Evolutionary conservation across 2,329 filamentous ascomycete genomes (phyloP).

Genomic region (Atkinsonella hypoxylon): DNA sequence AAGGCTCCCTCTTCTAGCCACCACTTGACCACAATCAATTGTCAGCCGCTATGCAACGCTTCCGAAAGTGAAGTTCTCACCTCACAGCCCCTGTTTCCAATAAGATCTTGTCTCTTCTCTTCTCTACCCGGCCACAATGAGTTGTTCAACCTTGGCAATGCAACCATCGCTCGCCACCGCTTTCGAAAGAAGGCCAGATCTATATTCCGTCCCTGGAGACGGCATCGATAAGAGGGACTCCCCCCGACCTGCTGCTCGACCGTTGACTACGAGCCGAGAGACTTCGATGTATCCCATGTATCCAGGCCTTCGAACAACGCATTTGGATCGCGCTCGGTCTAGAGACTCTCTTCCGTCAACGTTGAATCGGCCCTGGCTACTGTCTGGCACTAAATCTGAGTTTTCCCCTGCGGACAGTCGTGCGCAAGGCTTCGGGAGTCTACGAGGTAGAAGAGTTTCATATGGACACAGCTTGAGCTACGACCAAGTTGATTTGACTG

Average conservation of each 20-base stretch:
- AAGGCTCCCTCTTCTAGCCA: no score
- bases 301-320: slow-evolving; percentile 19
- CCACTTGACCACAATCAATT: neutral
- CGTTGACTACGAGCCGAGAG: slow-evolving; percentile 9
- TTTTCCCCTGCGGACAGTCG: neutral
- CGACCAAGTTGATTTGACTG: slow-evolving; percentile 25
- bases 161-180: slow-evolving; percentile 8
- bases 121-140: slow-evolving; percentile 6
- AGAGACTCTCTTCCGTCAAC: slow-evolving; percentile 13
- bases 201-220: slow-evolving; percentile 7
- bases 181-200: slow-evolving; percentile 9
- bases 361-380: slow-evolving; percentile 25
- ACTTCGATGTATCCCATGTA: slow-evolving; percentile 19
- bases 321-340: slow-evolving; percentile 11
- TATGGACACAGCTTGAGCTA: slow-evolving; percentile 27
- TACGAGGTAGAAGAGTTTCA: slow-evolving; percentile 17
- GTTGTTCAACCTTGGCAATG: slow-evolving; percentile 7
- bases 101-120: neutral
- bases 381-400: slow-evolving; percentile 13
- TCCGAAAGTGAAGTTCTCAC: neutral
- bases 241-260: slow-evolving; percentile 4
- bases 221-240: slow-evolving; percentile 7
- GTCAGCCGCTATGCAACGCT: neutral
- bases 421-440: slow-evolving; percentile 14
- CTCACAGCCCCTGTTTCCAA: neutral